These are phyloP conservation scores for Boletus vermiculosoides DNA, from an alignment of 768 basidiomycete genomes.

Conservation along the genomic window DNA sequence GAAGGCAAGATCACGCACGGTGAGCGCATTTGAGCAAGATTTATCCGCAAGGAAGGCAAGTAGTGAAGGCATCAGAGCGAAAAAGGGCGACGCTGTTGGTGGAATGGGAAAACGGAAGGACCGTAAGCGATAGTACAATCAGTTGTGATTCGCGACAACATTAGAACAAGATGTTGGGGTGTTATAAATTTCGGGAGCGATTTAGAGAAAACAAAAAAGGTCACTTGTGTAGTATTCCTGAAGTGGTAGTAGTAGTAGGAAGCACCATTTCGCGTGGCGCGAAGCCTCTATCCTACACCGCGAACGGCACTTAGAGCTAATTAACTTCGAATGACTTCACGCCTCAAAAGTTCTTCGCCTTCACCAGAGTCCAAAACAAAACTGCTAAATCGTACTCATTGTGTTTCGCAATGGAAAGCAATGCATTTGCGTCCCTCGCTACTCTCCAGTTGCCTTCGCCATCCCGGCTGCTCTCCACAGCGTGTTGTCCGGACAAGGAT, in stretches of 20 bases:
- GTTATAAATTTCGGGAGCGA: not conserved
- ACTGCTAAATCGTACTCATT: not conserved
- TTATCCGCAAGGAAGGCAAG: constrained; percentile 43
- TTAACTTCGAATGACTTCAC: constrained; percentile 22
- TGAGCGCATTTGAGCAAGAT: constrained; percentile 59
- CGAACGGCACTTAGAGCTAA: constrained; percentile 18
- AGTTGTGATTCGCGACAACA: not conserved
- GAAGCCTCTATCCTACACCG: constrained; percentile 19
- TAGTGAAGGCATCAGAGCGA: constrained; percentile 64
- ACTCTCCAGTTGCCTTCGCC: constrained; percentile 54
- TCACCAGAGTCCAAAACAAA: constrained; percentile 5
- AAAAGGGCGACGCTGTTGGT: constrained; percentile 56
- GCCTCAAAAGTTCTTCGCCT: constrained; percentile 12
- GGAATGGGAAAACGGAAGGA: constrained; percentile 51
- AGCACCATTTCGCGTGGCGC: constrained; percentile 31
- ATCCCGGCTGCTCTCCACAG: constrained; percentile 56
- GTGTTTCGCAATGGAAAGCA: constrained; percentile 36
- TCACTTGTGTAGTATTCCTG: not conserved
- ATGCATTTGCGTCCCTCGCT: constrained; percentile 55
- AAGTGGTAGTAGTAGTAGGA: constrained; percentile 21
- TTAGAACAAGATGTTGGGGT: not conserved
- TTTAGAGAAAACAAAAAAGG: not conserved
- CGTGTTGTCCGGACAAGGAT: constrained; percentile 88
- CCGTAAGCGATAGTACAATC: constrained; percentile 32
- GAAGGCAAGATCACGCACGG: constrained; percentile 33